A percentile compares a stretch with the other conserved stretches of the same genome.
These are phyloP conservation scores for Thalia dealbata DNA, from an alignment of 176 grass and related monocot species.

Conservation along the genomic window DNA sequence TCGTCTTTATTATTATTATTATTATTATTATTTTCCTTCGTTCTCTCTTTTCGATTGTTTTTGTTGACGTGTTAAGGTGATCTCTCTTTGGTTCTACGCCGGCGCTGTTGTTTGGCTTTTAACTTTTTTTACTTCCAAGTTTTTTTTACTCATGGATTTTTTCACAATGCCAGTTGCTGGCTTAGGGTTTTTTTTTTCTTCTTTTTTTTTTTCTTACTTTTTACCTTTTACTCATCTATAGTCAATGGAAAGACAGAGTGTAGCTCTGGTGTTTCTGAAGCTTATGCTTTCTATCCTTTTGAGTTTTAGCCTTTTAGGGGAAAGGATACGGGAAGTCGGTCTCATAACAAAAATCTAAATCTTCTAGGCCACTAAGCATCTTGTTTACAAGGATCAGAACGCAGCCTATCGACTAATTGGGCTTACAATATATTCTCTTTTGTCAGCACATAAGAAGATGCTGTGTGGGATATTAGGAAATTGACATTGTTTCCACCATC, in stretches of 20 bases:
- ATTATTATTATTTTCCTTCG: not conserved
- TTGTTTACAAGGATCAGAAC: no score
- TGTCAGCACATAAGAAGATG: no score
- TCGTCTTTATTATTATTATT: not conserved
- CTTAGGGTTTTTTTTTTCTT: not conserved
- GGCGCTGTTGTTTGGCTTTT: not conserved
- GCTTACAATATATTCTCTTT: no score
- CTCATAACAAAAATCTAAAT: no score
- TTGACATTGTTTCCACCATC: no score
- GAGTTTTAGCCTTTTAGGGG: not conserved
- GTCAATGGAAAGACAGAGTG: not conserved
- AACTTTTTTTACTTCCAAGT: not conserved
- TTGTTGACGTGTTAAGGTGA: not conserved
- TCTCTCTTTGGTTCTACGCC: not conserved
- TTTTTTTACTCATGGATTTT: not conserved
- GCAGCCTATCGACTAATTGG: no score
- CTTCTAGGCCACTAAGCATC: no score
- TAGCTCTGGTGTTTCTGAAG: not conserved
- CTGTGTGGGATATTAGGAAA: no score
- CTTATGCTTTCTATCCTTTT: not conserved
- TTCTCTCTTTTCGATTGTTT: not conserved
- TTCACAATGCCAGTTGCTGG: not conserved
- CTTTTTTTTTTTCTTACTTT: not conserved
- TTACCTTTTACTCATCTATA: not conserved
- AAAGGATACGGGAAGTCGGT: no score